Conservation (phyloP, 2,329 filamentous ascomycete genomes). For the Aspergillus sp. region DNA sequence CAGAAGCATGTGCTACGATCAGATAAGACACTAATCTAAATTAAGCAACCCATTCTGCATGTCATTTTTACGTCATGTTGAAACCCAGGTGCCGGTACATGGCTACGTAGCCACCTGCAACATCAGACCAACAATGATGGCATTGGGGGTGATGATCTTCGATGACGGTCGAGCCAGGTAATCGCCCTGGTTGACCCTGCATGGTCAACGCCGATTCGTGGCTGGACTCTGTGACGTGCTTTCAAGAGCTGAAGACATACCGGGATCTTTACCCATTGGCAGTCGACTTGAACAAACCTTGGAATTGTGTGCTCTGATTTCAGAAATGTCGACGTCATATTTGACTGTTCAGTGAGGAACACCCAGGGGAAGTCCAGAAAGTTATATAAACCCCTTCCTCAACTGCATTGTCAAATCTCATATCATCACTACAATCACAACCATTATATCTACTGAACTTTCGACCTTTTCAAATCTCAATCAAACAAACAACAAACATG, state of each 20-base stretch:
- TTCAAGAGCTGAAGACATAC: background rate
- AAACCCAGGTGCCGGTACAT: background rate
- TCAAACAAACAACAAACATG: constrained; percentile 46
- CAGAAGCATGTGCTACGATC: no score
- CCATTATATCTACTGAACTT: background rate
- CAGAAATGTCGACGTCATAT: constrained; percentile 21
- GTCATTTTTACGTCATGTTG: constrained; percentile 17
- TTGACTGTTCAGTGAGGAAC: background rate
- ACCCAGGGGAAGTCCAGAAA: background rate
- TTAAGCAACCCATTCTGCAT: background rate
- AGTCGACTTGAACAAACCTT: background rate
- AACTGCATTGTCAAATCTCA: background rate
- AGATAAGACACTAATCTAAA: background rate
- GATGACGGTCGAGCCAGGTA: constrained; percentile 2
- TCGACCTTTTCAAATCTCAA: constrained; percentile 9
- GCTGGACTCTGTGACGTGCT: constrained; percentile 4
- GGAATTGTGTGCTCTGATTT: background rate
- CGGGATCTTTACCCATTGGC: background rate
- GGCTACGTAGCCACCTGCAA: background rate
- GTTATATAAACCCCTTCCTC: constrained; percentile 23
- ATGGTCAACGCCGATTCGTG: constrained; percentile 3
- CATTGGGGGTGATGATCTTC: background rate
- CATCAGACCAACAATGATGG: background rate
- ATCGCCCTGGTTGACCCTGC: background rate
- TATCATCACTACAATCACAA: constrained; percentile 6